These are phyloP conservation scores for Geotrichum histeridarum DNA, from an alignment of 1,139 yeast species.

Conservation along the genomic window DNA sequence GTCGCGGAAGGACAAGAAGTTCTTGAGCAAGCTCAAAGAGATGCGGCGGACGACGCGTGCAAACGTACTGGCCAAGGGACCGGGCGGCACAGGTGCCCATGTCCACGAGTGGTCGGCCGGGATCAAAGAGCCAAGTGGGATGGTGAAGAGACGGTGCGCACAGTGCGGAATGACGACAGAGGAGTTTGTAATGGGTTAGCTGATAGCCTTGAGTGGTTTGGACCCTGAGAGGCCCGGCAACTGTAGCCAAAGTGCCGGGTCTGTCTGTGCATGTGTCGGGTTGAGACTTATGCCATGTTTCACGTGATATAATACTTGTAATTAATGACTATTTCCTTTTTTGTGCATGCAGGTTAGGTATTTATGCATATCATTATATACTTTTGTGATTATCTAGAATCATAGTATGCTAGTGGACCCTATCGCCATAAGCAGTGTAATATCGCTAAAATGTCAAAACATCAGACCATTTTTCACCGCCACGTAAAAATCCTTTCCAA, in stretches of 20 bases:
- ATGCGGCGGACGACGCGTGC: slow-evolving; percentile 90
- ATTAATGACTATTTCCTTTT: too few relatives aligned
- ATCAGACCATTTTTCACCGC: slow-evolving; percentile 2
- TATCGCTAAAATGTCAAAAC: background rate
- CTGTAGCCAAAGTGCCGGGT: background rate
- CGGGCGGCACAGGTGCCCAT: slow-evolving; percentile 49
- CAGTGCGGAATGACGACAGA: slow-evolving; percentile 85
- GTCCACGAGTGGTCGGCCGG: slow-evolving; percentile 76
- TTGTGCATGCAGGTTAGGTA: too few relatives aligned
- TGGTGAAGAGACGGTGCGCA: slow-evolving; percentile 59
- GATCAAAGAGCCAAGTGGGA: slow-evolving; percentile 39
- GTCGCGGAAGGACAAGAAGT: slow-evolving; percentile 71
- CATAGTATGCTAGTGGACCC: too few relatives aligned
- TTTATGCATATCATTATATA: too few relatives aligned
- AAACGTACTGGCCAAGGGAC: slow-evolving; percentile 33
- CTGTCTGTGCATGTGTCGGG: background rate
- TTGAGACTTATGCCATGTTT: background rate
- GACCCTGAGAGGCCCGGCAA: background rate
- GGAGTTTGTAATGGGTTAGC: slow-evolving; percentile 45
- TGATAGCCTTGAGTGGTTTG: too few relatives aligned
- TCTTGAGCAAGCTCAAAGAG: slow-evolving; percentile 66
- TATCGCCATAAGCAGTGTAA: too few relatives aligned
- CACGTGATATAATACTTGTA: background rate
- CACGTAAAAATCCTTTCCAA: background rate
- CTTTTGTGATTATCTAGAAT: too few relatives aligned